Evolutionary conservation across 2,329 filamentous ascomycete species (phyloP).

Genomic region (Xylaria sp.): DNA sequence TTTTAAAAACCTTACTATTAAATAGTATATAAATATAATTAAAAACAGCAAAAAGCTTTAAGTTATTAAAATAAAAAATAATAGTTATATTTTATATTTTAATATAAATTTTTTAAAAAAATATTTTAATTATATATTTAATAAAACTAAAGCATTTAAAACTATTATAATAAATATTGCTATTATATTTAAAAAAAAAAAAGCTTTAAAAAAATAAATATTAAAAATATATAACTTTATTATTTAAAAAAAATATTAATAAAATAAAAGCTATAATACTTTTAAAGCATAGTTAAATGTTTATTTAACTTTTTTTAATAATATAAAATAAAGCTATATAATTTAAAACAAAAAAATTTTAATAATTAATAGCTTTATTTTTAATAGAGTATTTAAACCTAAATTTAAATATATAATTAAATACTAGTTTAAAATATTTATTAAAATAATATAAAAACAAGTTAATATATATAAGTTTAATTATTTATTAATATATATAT

Average conservation of each 20-base stretch:
- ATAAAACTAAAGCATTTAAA: constrained; percentile 4
- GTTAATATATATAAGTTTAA: not conserved
- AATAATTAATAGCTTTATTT: not conserved
- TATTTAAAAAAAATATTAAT: not conserved
- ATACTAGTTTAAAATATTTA: not conserved
- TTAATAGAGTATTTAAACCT: not conserved
- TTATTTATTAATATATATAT: constrained; percentile 1
- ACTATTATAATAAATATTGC: constrained; percentile 6
- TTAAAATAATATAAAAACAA: not conserved
- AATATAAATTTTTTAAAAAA: not conserved
- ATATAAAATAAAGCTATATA: not conserved
- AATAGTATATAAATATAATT: not conserved
- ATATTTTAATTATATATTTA: not conserved
- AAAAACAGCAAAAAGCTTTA: not conserved
- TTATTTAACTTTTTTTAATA: constrained; percentile 1
- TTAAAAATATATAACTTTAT: constrained; percentile 7
- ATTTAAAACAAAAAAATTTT: constrained; percentile 9
- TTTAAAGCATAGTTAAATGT: not conserved
- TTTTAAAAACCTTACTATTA: too few species aligned
- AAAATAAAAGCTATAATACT: not conserved
- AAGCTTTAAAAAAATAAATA: constrained; percentile 7
- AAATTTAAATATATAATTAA: constrained; percentile 5
- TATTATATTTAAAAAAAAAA: not conserved
- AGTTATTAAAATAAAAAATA: not conserved
- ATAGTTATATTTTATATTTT: not conserved